Base-by-base conservation (phyloP, 2,329 filamentous ascomycete species). In the Myriosclerotinia curreyana region DNA sequence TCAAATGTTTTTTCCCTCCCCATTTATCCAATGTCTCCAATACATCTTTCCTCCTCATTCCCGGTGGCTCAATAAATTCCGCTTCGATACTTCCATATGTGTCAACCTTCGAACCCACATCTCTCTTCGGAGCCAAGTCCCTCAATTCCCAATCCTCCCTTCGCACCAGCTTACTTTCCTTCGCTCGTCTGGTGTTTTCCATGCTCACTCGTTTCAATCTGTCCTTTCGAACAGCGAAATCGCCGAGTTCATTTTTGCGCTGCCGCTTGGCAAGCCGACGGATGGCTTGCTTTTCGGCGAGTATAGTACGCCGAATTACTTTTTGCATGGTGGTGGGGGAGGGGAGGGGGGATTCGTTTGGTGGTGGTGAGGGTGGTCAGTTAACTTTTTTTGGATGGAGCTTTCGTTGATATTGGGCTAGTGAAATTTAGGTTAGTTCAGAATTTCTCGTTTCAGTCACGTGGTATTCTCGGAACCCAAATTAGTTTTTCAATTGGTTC, bases 71-170 rank as follows among this genome's bases (percentile, higher is more conserved):
- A 69, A 74, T 66, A 56, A 62, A 48, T 22, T 76, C 67, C 38
- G 74, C 67, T 44, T 75, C 72, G 50, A 88, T 72, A 38, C 84
- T 81, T 67, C 87, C 91, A 73, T 86, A 89, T 34, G 77, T 80
- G 55, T 82, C 81, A 69, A 82, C 79, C 52, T 77, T 71, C 0
- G 80, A 78, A 66, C 88, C 89, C 48, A 87, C 79, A 76, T 95
- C 89, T 71, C 87, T 83, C 74, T 88, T 88, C 2, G 93, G 92
- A 3, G 92, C 88, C 68, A 96, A 74, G 11, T 90, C 84, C 0
- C 93, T 94, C 69, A 92, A 77, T 68, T 88, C 80, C 86, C 90
- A 96, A 75, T 94, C 88, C 74, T 96, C 89, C 66, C 82, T 83
- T 61, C 89, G 83, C 58, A 82, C 80, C 68, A 79, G 74, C 62